These are phyloP conservation scores for Zygoascus tannicola DNA, from an alignment of 805 yeast genomes.

Conservation along the genomic window DNA sequence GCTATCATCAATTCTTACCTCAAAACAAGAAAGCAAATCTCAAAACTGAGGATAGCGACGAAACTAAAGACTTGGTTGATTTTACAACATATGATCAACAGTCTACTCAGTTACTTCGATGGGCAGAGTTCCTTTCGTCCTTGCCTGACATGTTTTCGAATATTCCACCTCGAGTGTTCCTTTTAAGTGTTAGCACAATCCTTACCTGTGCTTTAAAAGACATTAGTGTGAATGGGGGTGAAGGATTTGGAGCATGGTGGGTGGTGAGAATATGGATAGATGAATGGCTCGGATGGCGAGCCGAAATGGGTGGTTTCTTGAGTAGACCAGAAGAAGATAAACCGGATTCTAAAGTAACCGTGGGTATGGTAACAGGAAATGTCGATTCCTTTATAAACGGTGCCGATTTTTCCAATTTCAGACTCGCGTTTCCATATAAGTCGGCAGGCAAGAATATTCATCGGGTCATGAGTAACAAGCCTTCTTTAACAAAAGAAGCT, in stretches of 20 bases:
- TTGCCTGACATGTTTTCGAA: slow-evolving; percentile 41
- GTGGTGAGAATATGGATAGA: slow-evolving; percentile 65
- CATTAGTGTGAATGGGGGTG: slow-evolving; percentile 47
- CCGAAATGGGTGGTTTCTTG: slow-evolving; percentile 37
- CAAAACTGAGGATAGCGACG: background rate
- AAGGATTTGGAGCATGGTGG: slow-evolving; percentile 70
- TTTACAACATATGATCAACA: slow-evolving; percentile 1
- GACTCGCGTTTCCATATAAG: background rate
- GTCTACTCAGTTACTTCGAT: slow-evolving; percentile 8
- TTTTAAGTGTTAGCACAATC: slow-evolving; percentile 44
- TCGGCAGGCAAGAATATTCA: background rate
- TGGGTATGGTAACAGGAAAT: background rate
- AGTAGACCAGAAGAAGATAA: slow-evolving; percentile 3
- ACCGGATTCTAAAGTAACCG: background rate
- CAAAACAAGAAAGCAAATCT: background rate
- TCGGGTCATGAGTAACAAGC: background rate
- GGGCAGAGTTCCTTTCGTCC: slow-evolving; percentile 33
- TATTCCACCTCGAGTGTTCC: slow-evolving; percentile 47
- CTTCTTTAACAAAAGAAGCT: background rate
- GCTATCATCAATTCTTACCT: background rate
- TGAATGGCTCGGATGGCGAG: slow-evolving; percentile 59
- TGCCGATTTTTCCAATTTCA: slow-evolving; percentile 1
- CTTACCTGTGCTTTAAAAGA: slow-evolving; percentile 54
- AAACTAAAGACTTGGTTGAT: background rate
- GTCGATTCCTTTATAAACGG: slow-evolving; percentile 2